These are phyloP conservation scores for Mortierella sp. DNA, from an alignment of 371 early-diverging fungal species.

Conservation along the genomic window DNA sequence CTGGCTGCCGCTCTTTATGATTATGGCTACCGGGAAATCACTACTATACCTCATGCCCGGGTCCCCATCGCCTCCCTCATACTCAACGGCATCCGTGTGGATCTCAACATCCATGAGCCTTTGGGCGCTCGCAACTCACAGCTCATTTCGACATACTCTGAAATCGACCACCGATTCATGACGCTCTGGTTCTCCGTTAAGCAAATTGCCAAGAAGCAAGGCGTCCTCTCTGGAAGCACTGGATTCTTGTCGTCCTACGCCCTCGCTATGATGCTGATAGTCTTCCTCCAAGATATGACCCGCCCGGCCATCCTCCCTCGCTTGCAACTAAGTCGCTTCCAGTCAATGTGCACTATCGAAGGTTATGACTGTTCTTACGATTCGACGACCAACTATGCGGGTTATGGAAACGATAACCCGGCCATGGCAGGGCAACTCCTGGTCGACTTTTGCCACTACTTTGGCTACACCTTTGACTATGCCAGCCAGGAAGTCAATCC, in stretches of 20 bases:
- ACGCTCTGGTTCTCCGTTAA: conserved; percentile 71
- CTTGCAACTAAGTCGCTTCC: conserved; percentile 4
- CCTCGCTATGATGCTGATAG: conserved; percentile 43
- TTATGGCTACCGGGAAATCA: not conserved
- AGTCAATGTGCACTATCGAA: not conserved
- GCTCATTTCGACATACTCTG: conserved; percentile 67
- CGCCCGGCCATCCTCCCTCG: not conserved
- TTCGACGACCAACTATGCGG: conserved; percentile 56
- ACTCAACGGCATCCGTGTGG: conserved; percentile 63
- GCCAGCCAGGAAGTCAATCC: conserved; percentile 63
- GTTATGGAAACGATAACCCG: conserved; percentile 61
- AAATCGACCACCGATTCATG: conserved; percentile 66
- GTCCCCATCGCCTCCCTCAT: conserved; percentile 80
- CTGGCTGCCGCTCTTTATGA: not conserved
- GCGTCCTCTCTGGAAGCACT: conserved; percentile 48
- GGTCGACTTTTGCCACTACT: conserved; percentile 68
- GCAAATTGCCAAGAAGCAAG: conserved; percentile 63
- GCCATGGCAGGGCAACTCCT: conserved; percentile 65
- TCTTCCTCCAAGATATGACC: conserved; percentile 27
- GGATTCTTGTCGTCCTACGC: conserved; percentile 55
- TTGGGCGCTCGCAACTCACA: conserved; percentile 72
- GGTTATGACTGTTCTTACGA: conserved; percentile 9
- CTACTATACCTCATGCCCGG: conserved; percentile 39
- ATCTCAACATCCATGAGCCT: conserved; percentile 69
- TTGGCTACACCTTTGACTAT: conserved; percentile 67